A percentile compares a stretch with the other conserved stretches of the same genome.
phyloP scores from a whole-genome alignment of 2,329 filamentous ascomycete species.

The Aureobasidium sp. region DNA sequence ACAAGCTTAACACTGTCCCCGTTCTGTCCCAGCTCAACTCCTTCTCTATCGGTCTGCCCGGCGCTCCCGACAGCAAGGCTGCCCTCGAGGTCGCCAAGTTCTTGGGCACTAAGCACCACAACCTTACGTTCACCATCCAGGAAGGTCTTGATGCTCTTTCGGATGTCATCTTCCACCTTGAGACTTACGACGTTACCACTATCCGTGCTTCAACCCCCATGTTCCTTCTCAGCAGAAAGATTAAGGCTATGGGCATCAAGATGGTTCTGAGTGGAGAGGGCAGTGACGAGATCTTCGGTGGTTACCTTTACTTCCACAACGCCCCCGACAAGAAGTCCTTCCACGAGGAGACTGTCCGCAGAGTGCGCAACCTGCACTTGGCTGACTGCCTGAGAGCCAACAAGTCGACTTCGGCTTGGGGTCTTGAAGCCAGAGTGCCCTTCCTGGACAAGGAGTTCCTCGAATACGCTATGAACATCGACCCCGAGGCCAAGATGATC shows the following conservation, averaged over 20 bases:
- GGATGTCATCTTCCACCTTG: constrained; percentile 96
- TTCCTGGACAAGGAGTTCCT: constrained; percentile 98
- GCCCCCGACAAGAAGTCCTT: constrained; percentile 88
- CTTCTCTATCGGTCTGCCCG: constrained; percentile 94
- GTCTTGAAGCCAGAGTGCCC: constrained; percentile 91
- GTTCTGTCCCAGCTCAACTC: constrained; percentile 94
- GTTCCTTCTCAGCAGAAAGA: constrained; percentile 96
- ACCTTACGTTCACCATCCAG: constrained; percentile 96
- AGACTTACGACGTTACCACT: constrained; percentile 96
- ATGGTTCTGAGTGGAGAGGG: constrained; percentile 98
- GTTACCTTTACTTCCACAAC: constrained; percentile 97
- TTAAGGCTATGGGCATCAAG: constrained; percentile 99
- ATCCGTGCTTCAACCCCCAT: constrained; percentile 98
- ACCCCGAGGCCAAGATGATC: constrained; percentile 94
- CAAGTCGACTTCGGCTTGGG: constrained; percentile 98
- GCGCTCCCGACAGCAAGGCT: constrained; percentile 84
- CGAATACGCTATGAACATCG: constrained; percentile 85
- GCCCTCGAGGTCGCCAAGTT: constrained; percentile 92
- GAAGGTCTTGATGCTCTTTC: constrained; percentile 94
- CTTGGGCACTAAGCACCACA: constrained; percentile 94
- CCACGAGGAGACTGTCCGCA: constrained; percentile 87
- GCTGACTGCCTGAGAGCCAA: constrained; percentile 97
- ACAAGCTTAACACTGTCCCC: constrained; percentile 81
- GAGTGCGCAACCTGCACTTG: constrained; percentile 93
- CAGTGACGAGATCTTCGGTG: constrained; percentile 95